Base-by-base conservation (phyloP, 345 rosid species). In the Dimocarpus longan region DNA sequence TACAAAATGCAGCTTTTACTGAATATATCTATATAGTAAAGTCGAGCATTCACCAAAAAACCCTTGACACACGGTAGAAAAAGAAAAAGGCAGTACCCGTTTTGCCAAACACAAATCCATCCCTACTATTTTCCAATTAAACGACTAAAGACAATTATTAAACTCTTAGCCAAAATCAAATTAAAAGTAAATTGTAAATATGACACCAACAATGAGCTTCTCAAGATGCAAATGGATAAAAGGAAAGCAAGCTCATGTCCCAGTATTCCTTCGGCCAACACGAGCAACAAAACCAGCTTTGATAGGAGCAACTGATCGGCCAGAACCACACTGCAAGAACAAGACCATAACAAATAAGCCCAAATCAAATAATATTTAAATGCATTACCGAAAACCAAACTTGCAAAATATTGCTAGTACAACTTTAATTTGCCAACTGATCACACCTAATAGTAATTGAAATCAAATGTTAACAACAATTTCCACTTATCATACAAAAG, bases 201-300 rank as follows among this genome's bases (percentile, higher is more conserved):
- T 18, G 26, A 24, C 43, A 21, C 40, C 44, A 7, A 46, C 9
- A 46, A 46, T 11, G 50, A 7, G 50, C 50, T 46, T 46, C 50
- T 9, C 59, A 54, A 54, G n/a, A 16, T 16, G 28, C 28, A 60
- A 60, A 60, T 60, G 13, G 28, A 60, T 19, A 60, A 60, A 5
- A 54, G 28, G 22, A 39, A 44, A 66, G 50, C 52, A 50, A 32
- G 66, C 72, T 83, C 66, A 93, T 46, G 95, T 85, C 76, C 91
- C 90, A n/a, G 92, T 72, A 67, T 87, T 93, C 75, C 97, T 91
- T 18, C 98, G 93, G 70, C 99, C 98, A 78, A 94, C 98, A 77
- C 95, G 98, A n/a, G 99, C 99, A 73, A 93, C 95, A 46, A 93
- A 97, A 71, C 99, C 98, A 81, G 95, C 93, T 86, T 94, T 94